A percentile compares a stretch with the other conserved stretches of the same genome.
These are phyloP conservation scores for Lepiota subincarnata DNA, from an alignment of 768 basidiomycete species.

Conservation along the genomic window DNA sequence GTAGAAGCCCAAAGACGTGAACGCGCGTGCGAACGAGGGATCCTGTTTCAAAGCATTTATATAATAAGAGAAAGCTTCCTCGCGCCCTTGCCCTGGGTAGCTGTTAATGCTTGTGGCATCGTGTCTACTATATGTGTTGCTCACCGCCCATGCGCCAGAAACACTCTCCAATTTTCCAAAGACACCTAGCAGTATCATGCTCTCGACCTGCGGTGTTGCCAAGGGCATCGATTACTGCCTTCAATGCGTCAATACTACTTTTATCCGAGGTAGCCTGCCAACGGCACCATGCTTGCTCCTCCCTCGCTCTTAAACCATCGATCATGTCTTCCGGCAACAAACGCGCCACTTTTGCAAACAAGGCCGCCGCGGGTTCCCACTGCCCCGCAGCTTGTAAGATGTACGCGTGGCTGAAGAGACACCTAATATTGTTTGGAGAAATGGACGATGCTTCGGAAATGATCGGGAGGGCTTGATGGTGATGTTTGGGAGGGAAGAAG, in stretches of 20 bases:
- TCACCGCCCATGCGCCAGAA: slow-evolving; percentile 70
- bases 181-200: slow-evolving; percentile 67
- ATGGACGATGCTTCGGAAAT: slow-evolving; percentile 66
- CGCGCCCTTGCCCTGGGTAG: slow-evolving; percentile 39
- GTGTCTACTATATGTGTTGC: slow-evolving; percentile 18
- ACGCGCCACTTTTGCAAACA: slow-evolving; percentile 58
- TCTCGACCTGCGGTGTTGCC: slow-evolving; percentile 43
- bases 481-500: slow-evolving; percentile 86
- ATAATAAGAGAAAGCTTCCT: slow-evolving; percentile 75
- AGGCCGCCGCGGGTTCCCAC: slow-evolving; percentile 62
- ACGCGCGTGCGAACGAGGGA: slow-evolving; percentile 81
- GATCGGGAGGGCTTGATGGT: slow-evolving; percentile 68
- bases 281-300: slow-evolving; percentile 86
- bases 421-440: slow-evolving; percentile 58
- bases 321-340: slow-evolving; percentile 42
- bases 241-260: slow-evolving; percentile 43
- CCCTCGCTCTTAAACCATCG: slow-evolving; percentile 58
- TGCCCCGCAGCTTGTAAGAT: slow-evolving; percentile 58
- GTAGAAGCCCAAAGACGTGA: slow-evolving; percentile 89
- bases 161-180: slow-evolving; percentile 82
- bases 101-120: slow-evolving; percentile 2
- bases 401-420: slow-evolving; percentile 73
- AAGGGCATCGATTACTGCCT: slow-evolving; percentile 41
- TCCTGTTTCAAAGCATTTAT: slow-evolving; percentile 75
- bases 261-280: slow-evolving; percentile 48